Percentiles rank a stretch among this genome's conserved stretches.
These are phyloP conservation scores for Boletus reticulatus DNA, from an alignment of 768 basidiomycete species.

Conservation along the genomic window DNA sequence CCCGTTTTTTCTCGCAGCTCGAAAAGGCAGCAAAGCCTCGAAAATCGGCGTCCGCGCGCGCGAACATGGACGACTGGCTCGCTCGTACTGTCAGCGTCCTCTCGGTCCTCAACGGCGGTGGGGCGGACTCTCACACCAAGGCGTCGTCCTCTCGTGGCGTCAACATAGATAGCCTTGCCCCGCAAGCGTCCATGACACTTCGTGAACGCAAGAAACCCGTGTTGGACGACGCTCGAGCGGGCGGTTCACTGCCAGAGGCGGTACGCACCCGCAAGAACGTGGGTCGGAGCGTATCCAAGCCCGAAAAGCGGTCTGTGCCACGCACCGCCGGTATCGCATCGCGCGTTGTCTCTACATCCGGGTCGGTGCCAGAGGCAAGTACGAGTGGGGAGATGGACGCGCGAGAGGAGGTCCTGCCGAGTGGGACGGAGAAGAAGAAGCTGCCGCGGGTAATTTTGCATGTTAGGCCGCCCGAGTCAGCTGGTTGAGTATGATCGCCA, in stretches of 20 bases:
- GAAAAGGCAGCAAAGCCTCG: slow-evolving; percentile 65
- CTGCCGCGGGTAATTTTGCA: slow-evolving; percentile 55
- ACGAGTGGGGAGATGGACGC: not conserved
- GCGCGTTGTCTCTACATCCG: not conserved
- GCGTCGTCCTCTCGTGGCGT: not conserved
- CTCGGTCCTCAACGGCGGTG: slow-evolving; percentile 3
- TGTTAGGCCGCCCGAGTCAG: slow-evolving; percentile 41
- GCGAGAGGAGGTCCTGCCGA: not conserved
- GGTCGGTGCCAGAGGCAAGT: not conserved
- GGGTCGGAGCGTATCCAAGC: slow-evolving; percentile 4
- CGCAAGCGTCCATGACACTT: slow-evolving; percentile 45
- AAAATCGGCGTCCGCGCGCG: slow-evolving; percentile 37
- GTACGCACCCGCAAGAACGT: not conserved
- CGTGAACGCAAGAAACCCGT: slow-evolving; percentile 44
- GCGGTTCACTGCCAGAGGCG: not conserved
- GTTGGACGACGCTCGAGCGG: not conserved
- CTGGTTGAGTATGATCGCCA: not conserved
- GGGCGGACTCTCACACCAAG: not conserved
- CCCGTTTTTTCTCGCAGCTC: slow-evolving; percentile 39
- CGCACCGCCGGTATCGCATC: not conserved
- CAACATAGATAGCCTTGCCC: slow-evolving; percentile 9
- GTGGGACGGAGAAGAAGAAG: slow-evolving; percentile 42
- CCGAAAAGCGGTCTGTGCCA: slow-evolving; percentile 1
- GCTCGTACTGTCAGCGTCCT: slow-evolving; percentile 42
- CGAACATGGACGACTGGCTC: slow-evolving; percentile 52